Conservation (phyloP, 345 rosid genomes). For the Balakata baccata region DNA sequence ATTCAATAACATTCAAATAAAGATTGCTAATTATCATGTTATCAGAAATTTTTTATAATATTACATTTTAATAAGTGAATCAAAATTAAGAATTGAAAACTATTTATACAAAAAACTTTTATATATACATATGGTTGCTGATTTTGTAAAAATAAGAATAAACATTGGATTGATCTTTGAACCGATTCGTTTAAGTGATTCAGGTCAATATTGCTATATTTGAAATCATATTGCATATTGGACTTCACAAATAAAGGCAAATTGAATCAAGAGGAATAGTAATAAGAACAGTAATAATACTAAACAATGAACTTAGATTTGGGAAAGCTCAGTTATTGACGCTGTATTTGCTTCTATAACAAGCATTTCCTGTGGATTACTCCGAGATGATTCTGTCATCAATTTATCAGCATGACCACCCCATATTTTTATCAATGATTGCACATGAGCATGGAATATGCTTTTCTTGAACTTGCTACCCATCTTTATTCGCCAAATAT, state of each 20-base stretch:
- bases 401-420: slow-evolving; percentile 26
- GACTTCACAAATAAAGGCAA: not conserved
- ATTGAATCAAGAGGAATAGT: not conserved
- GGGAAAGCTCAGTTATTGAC: slow-evolving; percentile 2
- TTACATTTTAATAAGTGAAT: too few relatives aligned
- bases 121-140: too few relatives aligned
- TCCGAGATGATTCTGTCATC: slow-evolving; percentile 12
- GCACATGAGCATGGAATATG: slow-evolving; percentile 35
- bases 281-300: not conserved
- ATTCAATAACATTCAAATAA: too few relatives aligned
- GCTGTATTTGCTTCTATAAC: slow-evolving; percentile 8
- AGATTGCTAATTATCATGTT: too few relatives aligned
- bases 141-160: too few relatives aligned
- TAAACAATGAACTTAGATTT: not conserved
- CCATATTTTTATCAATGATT: slow-evolving; percentile 25
- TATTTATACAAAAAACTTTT: too few relatives aligned
- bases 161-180: too few relatives aligned
- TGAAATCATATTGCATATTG: not conserved
- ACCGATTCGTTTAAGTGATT: too few relatives aligned
- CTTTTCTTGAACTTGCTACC: slow-evolving; percentile 59
- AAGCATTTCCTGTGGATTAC: slow-evolving; percentile 23
- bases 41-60: too few relatives aligned
- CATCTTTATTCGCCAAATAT: slow-evolving; percentile 43
- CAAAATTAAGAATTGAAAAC: too few relatives aligned
- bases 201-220: too few relatives aligned